Conservation (phyloP, 768 basidiomycete genomes). For the Termitomyces sp. region DNA sequence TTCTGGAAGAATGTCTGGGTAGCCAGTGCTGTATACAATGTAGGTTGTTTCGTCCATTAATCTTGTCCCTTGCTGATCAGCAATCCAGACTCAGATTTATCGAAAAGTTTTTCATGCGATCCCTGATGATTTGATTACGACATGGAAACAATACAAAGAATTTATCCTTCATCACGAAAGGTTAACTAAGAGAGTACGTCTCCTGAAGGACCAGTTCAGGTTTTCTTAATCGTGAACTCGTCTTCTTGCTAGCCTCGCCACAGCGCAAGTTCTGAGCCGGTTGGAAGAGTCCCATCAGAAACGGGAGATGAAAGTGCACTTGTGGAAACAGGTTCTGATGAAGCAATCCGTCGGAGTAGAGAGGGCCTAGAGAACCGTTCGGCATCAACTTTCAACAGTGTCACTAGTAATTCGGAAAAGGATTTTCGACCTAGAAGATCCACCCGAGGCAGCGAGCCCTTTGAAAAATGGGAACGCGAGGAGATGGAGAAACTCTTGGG, state of each 20-base stretch:
- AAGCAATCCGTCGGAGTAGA: constrained; percentile 17
- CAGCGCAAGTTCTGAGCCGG: constrained; percentile 32
- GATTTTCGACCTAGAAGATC: constrained; percentile 33
- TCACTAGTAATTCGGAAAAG: constrained; percentile 21
- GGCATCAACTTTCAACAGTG: constrained; percentile 18
- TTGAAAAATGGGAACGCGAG: constrained; percentile 77
- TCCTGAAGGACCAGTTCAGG: not conserved
- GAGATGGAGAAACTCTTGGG: constrained; percentile 84
- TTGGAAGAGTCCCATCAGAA: constrained; percentile 56
- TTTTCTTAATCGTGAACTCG: not conserved
- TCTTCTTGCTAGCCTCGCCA: constrained; percentile 34
- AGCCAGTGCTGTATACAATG: constrained; percentile 83
- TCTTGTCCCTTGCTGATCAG: constrained; percentile 2
- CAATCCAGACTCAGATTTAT: constrained; percentile 82
- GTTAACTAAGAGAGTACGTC: constrained; percentile 56
- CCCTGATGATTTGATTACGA: constrained; percentile 88
- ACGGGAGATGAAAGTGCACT: constrained; percentile 34
- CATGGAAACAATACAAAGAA: constrained; percentile 94
- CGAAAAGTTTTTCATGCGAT: constrained; percentile 92
- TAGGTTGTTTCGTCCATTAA: constrained; percentile 30
- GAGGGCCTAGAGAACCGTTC: constrained; percentile 25
- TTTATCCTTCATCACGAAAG: constrained; percentile 75
- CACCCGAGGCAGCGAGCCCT: constrained; percentile 55
- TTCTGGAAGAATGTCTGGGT: constrained; percentile 94
- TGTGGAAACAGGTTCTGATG: constrained; percentile 22